These are phyloP conservation scores for Didymellaceae sp. DNA, from an alignment of 2,329 filamentous ascomycete genomes.

Conservation along the genomic window DNA sequence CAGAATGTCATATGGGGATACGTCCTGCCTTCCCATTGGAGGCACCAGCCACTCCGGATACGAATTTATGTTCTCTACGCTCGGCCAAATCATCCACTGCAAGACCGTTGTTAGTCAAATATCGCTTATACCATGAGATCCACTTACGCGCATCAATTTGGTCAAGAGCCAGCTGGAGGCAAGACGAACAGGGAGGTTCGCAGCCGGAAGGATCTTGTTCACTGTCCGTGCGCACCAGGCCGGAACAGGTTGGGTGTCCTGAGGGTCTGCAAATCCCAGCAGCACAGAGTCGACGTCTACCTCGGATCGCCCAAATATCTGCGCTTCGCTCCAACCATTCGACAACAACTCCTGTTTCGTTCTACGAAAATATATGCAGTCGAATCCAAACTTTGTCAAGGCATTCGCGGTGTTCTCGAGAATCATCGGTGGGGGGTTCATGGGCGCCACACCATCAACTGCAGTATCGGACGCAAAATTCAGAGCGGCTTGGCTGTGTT, in stretches of 20 bases:
- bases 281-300: constrained; percentile 46
- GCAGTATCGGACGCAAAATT: constrained; percentile 30
- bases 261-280: constrained; percentile 42
- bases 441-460: constrained; percentile 28
- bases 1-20: constrained; percentile 40
- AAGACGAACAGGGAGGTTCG: constrained; percentile 37
- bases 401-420: constrained; percentile 28
- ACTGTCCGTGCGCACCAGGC: constrained; percentile 43
- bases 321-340: constrained; percentile 40
- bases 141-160: constrained; percentile 46
- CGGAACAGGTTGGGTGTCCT: constrained; percentile 42
- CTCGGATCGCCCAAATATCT: constrained; percentile 44
- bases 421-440: constrained; percentile 26
- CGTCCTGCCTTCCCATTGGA: constrained; percentile 37
- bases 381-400: constrained; percentile 43
- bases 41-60: constrained; percentile 47
- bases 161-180: constrained; percentile 44
- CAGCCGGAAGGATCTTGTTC: constrained; percentile 38
- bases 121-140: neutral
- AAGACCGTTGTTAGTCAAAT: constrained; percentile 18
- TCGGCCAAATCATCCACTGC: constrained; percentile 48
- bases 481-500: constrained; percentile 42
- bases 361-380: constrained; percentile 42
- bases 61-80: constrained; percentile 43
- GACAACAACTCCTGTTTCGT: constrained; percentile 42